Evolutionary conservation across 345 rosid species (phyloP).

Genomic region (Boechera stricta): DNA sequence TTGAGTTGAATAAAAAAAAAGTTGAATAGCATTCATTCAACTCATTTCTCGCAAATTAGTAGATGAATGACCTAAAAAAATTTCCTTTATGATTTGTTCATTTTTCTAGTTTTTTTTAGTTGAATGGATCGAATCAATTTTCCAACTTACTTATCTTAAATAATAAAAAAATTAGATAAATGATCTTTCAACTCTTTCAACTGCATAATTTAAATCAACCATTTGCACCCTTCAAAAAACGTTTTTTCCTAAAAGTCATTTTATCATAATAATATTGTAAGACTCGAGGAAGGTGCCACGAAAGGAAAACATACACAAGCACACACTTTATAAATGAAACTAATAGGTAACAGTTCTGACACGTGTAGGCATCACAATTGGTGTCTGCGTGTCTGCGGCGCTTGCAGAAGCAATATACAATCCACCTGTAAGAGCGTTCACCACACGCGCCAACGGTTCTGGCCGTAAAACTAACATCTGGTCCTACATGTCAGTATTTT

Average conservation of each 20-base stretch:
- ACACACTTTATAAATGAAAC: neutral
- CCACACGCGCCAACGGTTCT: neutral
- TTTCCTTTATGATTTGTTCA: too few species aligned
- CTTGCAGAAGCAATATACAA: constrained; percentile 11
- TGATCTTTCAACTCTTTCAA: too few species aligned
- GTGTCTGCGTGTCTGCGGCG: constrained; percentile 35
- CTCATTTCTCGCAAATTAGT: too few species aligned
- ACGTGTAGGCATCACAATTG: constrained; percentile 10
- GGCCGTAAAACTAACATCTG: neutral
- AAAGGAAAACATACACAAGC: constrained; percentile 15
- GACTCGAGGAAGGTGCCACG: constrained; percentile 11
- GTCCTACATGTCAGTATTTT: neutral
- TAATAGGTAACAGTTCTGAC: constrained; percentile 4
- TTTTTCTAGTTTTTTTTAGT: too few species aligned
- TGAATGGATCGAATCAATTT: too few species aligned
- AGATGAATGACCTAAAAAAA: too few species aligned
- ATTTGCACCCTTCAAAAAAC: too few species aligned
- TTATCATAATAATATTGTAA: neutral
- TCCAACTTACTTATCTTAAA: too few species aligned
- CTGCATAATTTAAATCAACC: too few species aligned
- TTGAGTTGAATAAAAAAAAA: too few species aligned
- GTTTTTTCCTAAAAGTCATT: neutral
- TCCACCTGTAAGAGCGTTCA: neutral
- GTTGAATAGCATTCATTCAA: too few species aligned
- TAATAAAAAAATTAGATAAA: too few species aligned